These are phyloP conservation scores for Extremus antarcticus DNA, from an alignment of 495 filamentous ascomycete species.

Conservation along the genomic window DNA sequence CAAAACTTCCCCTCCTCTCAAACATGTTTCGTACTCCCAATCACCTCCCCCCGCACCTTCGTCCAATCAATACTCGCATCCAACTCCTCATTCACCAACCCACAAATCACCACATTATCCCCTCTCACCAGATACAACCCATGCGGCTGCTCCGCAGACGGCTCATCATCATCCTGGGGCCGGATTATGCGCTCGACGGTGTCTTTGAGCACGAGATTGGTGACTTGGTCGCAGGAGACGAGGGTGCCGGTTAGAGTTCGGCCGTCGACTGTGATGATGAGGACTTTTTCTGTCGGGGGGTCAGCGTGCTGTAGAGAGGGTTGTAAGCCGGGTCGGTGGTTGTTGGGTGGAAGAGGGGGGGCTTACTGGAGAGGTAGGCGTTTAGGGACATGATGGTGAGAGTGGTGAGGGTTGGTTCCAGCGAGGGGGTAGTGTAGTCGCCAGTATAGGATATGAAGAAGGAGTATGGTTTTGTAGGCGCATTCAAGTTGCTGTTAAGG, in stretches of 20 bases:
- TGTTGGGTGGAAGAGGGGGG: not conserved
- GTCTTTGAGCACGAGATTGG: slow-evolving; percentile 77
- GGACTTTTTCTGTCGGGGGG: slow-evolving; percentile 62
- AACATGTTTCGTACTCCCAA: slow-evolving; percentile 60
- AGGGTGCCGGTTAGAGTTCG: slow-evolving; percentile 77
- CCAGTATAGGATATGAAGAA: too few relatives aligned
- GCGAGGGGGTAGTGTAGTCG: too few relatives aligned
- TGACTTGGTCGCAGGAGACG: slow-evolving; percentile 78
- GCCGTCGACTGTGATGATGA: slow-evolving; percentile 85
- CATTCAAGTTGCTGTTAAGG: not conserved
- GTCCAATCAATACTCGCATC: slow-evolving; percentile 84
- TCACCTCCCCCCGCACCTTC: slow-evolving; percentile 73
- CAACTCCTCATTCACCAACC: slow-evolving; percentile 77
- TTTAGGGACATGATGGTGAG: slow-evolving; percentile 48
- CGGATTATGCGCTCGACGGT: slow-evolving; percentile 86
- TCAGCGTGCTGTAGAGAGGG: slow-evolving; percentile 1
- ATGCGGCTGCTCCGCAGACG: slow-evolving; percentile 68
- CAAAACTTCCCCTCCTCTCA: not conserved
- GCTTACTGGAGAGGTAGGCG: slow-evolving; percentile 54
- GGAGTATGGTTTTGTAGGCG: too few relatives aligned
- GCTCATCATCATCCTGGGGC: slow-evolving; percentile 67
- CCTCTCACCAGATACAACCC: slow-evolving; percentile 88
- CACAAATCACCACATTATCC: slow-evolving; percentile 87
- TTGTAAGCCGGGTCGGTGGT: slow-evolving; percentile 4
- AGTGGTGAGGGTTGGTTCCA: not conserved